Percentiles rank a stretch among this genome's conserved stretches.
phyloP scores from a whole-genome alignment of 805 yeast species.

The Candida boidinii region DNA sequence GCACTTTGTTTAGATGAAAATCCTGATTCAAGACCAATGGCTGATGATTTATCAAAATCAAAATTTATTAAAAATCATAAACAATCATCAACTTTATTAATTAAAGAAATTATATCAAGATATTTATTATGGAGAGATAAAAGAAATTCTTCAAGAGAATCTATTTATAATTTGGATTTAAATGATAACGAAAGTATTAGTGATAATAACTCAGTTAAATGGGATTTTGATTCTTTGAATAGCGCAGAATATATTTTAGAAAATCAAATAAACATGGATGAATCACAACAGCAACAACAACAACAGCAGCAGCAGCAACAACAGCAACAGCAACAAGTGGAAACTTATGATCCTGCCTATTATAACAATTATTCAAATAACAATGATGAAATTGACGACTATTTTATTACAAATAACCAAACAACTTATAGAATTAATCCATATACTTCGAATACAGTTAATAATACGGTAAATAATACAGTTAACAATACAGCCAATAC shows the following conservation, averaged over 20 bases:
- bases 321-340: slow-evolving; percentile 11
- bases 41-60: slow-evolving; percentile 74
- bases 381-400: too few relatives aligned
- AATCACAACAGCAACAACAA: slow-evolving; percentile 8
- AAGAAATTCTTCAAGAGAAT: slow-evolving; percentile 45
- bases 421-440: too few relatives aligned
- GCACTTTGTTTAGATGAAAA: slow-evolving; percentile 92
- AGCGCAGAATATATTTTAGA: slow-evolving; percentile 67
- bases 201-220: slow-evolving; percentile 38
- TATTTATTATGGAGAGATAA: slow-evolving; percentile 73
- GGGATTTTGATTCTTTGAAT: slow-evolving; percentile 86
- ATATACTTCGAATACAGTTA: too few relatives aligned
- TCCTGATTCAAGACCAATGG: slow-evolving; percentile 79
- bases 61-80: slow-evolving; percentile 62
- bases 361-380: too few relatives aligned
- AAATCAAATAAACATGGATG: slow-evolving; percentile 44
- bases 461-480: too few relatives aligned
- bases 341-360: too few relatives aligned
- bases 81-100: slow-evolving; percentile 44
- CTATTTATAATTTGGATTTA: slow-evolving; percentile 36
- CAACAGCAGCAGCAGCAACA: slow-evolving; percentile 11
- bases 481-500: too few relatives aligned
- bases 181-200: slow-evolving; percentile 16
- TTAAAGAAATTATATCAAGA: slow-evolving; percentile 69
- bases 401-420: too few relatives aligned